phyloP scores from a whole-genome alignment of 2,329 filamentous ascomycete species.

The Colletotrichum destructivum region DNA sequence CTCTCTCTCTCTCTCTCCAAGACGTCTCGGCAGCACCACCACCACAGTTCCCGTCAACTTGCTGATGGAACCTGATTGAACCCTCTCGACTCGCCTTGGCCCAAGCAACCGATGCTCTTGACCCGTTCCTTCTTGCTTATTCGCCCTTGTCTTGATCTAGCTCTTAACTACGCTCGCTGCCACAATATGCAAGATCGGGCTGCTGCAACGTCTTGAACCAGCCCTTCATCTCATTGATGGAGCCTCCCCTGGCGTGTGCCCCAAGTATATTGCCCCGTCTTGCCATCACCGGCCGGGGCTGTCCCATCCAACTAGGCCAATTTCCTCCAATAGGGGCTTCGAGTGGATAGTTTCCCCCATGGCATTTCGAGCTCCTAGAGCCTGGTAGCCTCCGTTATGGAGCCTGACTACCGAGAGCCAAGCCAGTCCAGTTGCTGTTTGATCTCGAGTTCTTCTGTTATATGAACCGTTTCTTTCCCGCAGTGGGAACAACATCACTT shows the following conservation, averaged over 20 bases:
- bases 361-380: constrained; percentile 3
- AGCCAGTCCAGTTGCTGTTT: background rate
- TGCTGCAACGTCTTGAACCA: background rate
- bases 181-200: constrained; percentile 9
- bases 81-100: background rate
- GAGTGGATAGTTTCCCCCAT: background rate
- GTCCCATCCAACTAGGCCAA: background rate
- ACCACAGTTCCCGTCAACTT: constrained; percentile 9
- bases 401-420: constrained; percentile 18
- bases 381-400: constrained; percentile 16
- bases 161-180: background rate
- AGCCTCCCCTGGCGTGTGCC: constrained; percentile 13
- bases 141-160: background rate
- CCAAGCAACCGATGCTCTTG: background rate
- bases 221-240: constrained; percentile 35
- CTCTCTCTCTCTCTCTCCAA: background rate
- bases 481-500: background rate
- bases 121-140: constrained; percentile 1
- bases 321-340: constrained; percentile 27
- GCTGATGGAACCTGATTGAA: background rate
- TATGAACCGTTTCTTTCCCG: background rate
- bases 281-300: background rate
- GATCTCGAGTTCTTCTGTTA: background rate
- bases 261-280: constrained; percentile 33
- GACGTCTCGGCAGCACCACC: background rate